A percentile compares a stretch with the other conserved stretches of the same genome.
Conservation (phyloP, 106 monocot species). For the Platanthera zijinensis region DNA sequence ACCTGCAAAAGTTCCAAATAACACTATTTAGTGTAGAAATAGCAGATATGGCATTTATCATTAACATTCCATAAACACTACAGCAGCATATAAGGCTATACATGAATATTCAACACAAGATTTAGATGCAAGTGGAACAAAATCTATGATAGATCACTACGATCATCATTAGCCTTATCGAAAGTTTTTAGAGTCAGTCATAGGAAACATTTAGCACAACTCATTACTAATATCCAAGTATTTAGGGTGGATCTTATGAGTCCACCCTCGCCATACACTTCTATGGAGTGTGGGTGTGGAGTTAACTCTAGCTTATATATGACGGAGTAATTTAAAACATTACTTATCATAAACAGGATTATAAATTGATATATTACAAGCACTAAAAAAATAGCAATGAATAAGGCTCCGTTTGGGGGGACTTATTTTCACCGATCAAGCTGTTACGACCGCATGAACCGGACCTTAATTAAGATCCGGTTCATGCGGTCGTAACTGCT, state of each 20-base stretch:
- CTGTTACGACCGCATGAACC: too few species aligned
- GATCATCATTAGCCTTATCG: neutral
- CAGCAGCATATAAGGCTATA: neutral
- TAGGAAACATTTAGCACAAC: neutral
- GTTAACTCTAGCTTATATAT: neutral
- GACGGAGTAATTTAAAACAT: neutral
- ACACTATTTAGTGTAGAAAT: neutral
- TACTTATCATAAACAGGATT: neutral
- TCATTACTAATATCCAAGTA: neutral
- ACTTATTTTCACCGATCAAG: too few species aligned
- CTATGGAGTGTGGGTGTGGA: neutral
- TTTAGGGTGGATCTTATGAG: too few species aligned
- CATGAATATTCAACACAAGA: neutral
- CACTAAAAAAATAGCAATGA: neutral
- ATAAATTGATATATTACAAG: neutral
- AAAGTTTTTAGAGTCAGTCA: neutral
- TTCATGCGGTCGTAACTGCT: too few species aligned
- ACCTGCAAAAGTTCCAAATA: constrained; percentile 36
- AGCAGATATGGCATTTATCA: neutral
- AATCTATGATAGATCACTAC: neutral
- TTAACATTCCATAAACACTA: neutral
- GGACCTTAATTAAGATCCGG: too few species aligned
- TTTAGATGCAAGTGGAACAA: neutral
- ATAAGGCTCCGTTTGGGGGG: too few species aligned
- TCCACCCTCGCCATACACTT: neutral